Evolutionary conservation across 2,329 filamentous ascomycete genomes (phyloP).

Genomic region (Hymenoscyphus linearis): DNA sequence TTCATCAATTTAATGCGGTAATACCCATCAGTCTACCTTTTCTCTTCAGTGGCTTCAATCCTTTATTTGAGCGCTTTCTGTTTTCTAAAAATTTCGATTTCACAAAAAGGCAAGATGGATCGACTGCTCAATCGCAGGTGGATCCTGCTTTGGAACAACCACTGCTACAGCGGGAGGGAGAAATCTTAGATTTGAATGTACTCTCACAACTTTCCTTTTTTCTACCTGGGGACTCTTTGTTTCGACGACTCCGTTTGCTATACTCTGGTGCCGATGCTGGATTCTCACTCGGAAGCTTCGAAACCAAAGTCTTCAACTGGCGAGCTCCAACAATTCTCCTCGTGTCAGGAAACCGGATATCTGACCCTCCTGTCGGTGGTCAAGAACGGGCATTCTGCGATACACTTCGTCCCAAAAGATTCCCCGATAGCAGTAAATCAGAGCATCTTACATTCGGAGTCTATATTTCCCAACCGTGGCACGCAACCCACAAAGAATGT

Average conservation of each 20-base stretch:
- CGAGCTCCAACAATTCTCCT: constrained; percentile 67
- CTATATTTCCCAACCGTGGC: constrained; percentile 64
- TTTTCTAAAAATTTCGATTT: constrained; percentile 69
- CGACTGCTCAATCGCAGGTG: constrained; percentile 13
- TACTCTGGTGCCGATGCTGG: constrained; percentile 68
- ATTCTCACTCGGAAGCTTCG: constrained; percentile 73
- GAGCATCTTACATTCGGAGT: constrained; percentile 60
- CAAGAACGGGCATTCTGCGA: constrained; percentile 54
- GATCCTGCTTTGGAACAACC: constrained; percentile 25
- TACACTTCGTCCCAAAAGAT: constrained; percentile 57
- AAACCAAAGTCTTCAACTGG: constrained; percentile 73
- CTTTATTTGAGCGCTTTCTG: constrained; percentile 69
- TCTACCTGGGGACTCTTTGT: constrained; percentile 58
- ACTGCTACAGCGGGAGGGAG: constrained; percentile 49
- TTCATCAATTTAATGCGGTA: constrained; percentile 54
- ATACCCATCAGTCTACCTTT: constrained; percentile 57
- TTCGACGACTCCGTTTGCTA: constrained; percentile 58
- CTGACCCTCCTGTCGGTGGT: constrained; percentile 42
- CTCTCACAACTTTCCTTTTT: constrained; percentile 71
- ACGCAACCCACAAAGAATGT: constrained; percentile 59
- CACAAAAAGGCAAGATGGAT: constrained; percentile 33
- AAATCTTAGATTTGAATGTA: constrained; percentile 59
- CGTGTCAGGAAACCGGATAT: constrained; percentile 59
- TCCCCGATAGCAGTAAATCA: constrained; percentile 45
- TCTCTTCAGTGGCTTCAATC: constrained; percentile 61